Percentiles rank a stretch among this genome's conserved stretches.
These are phyloP conservation scores for Stephania yunnanensis DNA, from an alignment of 164 flowering plant species.

Conservation along the genomic window DNA sequence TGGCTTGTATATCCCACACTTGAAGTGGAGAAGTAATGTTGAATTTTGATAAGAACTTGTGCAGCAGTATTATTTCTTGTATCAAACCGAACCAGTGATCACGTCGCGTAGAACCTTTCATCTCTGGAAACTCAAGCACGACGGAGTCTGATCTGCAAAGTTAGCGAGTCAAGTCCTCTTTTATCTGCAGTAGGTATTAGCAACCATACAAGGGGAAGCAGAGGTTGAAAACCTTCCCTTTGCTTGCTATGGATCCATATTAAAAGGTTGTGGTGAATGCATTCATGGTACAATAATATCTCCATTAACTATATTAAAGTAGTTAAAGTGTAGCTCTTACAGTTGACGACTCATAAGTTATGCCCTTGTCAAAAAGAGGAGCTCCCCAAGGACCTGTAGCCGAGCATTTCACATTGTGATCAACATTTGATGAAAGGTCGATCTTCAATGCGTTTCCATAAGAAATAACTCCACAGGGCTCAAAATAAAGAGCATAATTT, in stretches of 20 bases:
- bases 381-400: conserved; percentile 99
- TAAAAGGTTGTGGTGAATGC: not conserved
- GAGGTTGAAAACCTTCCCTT: not conserved
- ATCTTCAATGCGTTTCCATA: conserved; percentile 80
- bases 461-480: conserved; percentile 60
- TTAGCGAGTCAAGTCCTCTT: not conserved
- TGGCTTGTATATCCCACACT: conserved; percentile 78
- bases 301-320: not conserved
- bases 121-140: conserved; percentile 87
- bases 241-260: not conserved
- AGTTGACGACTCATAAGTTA: conserved; percentile 61
- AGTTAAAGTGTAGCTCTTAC: conserved; percentile 39
- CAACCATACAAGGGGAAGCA: not conserved
- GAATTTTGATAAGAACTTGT: conserved; percentile 44
- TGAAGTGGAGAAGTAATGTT: conserved; percentile 41
- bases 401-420: conserved; percentile 51
- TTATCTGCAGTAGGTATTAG: not conserved
- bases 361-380: conserved; percentile 87
- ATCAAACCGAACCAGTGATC: conserved; percentile 81
- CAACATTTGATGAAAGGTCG: conserved; percentile 55
- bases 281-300: not conserved
- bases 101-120: conserved; percentile 88
- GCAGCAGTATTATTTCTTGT: conserved; percentile 67
- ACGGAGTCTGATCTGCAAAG: conserved; percentile 56
- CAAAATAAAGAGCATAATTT: conserved; percentile 90